These are phyloP conservation scores for Cyclotella distinguenda DNA, from an alignment of 108 stramenopile genomes.

Conservation along the genomic window DNA sequence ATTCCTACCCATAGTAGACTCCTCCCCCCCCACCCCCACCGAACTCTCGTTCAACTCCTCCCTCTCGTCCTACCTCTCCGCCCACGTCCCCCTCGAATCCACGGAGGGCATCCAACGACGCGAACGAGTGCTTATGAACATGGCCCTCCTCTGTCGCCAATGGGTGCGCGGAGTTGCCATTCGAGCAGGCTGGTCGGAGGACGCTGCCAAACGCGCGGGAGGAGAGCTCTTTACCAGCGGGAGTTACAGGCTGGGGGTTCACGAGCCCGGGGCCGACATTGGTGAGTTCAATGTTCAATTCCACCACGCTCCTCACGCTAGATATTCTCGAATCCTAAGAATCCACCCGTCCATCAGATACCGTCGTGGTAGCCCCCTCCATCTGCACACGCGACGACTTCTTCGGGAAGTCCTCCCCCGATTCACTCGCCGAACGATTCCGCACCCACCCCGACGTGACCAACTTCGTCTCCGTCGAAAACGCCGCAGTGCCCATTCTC, in stretches of 20 bases:
- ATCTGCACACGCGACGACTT: conserved; percentile 92
- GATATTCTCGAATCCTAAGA: neutral
- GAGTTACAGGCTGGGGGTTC: conserved; percentile 92
- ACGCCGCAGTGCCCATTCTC: conserved; percentile 94
- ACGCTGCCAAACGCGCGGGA: conserved; percentile 70
- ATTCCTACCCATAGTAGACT: conserved; percentile 77
- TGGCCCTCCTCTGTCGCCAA: conserved; percentile 65
- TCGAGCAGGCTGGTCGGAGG: conserved; percentile 54
- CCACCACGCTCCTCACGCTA: neutral
- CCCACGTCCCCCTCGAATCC: conserved; percentile 74
- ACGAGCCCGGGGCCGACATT: conserved; percentile 98
- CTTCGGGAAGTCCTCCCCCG: conserved; percentile 88
- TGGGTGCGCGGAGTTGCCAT: conserved; percentile 72
- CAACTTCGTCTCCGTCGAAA: conserved; percentile 90
- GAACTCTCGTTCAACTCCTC: conserved; percentile 61
- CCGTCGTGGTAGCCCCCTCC: conserved; percentile 83
- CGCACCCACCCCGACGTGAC: conserved; percentile 82
- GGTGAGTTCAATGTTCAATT: conserved; percentile 25
- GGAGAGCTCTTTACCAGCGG: conserved; percentile 91
- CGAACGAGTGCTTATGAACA: conserved; percentile 76
- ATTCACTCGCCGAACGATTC: conserved; percentile 90
- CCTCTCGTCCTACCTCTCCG: conserved; percentile 46
- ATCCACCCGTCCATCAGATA: conserved; percentile 27
- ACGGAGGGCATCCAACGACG: conserved; percentile 70
- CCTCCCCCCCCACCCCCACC: conserved; percentile 46